Conservation (phyloP, 257 asterid species). For the Avicennia marina region DNA sequence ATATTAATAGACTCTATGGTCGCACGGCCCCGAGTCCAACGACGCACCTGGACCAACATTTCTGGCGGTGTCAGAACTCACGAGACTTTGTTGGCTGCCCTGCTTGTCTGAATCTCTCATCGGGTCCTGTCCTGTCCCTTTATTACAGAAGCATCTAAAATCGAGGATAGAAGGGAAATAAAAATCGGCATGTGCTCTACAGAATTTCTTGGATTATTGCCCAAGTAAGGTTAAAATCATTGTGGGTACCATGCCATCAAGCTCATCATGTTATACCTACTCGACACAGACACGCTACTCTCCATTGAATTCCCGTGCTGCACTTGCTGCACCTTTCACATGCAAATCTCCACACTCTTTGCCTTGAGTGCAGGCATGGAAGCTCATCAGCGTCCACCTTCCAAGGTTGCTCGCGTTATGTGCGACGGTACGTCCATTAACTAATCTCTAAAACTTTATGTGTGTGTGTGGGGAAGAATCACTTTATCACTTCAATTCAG, state of each 20-base stretch:
- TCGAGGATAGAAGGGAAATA: no score
- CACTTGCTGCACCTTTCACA: not conserved
- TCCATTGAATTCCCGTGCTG: not conserved
- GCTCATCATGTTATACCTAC: not conserved
- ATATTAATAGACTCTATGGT: no score
- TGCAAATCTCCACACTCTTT: not conserved
- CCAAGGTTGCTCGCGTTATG: slow-evolving; percentile 9
- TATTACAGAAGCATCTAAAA: not conserved
- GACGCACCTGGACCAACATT: no score
- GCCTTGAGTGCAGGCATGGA: slow-evolving; percentile 6
- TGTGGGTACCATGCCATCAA: not conserved
- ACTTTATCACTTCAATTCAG: no score
- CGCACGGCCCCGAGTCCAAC: no score
- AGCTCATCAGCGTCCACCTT: slow-evolving; percentile 9
- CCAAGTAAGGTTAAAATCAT: not conserved
- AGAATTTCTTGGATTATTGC: not conserved
- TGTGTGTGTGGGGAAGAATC: no score
- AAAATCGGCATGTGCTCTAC: no score
- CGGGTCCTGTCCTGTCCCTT: not conserved
- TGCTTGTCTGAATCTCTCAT: not conserved
- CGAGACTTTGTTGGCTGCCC: slow-evolving; percentile 1
- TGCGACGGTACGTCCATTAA: not conserved
- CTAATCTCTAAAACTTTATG: no score
- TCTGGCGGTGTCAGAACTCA: not conserved
- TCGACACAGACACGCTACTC: not conserved